Evolutionary conservation across 1,284 basidiomycete genomes (phyloP).

Genomic region (Omphalotus olearius): DNA sequence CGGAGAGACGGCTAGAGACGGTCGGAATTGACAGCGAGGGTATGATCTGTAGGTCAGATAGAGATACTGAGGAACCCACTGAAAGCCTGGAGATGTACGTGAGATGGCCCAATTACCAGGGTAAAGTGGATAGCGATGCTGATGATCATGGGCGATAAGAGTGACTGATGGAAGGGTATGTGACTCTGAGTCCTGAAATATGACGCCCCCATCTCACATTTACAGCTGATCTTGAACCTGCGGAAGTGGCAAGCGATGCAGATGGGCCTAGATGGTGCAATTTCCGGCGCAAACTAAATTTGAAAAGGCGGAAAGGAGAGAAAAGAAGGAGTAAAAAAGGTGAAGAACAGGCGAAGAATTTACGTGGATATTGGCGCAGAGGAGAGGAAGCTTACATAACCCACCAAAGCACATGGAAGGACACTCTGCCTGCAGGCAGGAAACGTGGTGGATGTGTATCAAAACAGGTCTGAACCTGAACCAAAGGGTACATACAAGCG

Average conservation of each 20-base stretch:
- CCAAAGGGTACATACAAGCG: conserved; percentile 35
- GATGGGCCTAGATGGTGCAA: background rate
- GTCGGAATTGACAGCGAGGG: conserved; percentile 6
- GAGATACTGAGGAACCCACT: no score
- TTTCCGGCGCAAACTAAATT: background rate
- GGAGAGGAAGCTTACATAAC: background rate
- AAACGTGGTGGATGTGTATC: conserved; percentile 55
- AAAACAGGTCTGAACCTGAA: conserved; percentile 40
- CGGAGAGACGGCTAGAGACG: no score
- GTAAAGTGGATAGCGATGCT: conserved; percentile 10
- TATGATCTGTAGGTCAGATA: background rate
- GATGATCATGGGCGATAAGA: conserved; percentile 18
- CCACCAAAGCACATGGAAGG: conserved; percentile 1
- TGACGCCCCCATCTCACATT: conserved; percentile 17
- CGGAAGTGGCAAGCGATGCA: background rate
- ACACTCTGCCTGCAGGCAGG: conserved; percentile 60
- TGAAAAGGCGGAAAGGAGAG: background rate
- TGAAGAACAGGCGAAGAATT: conserved; percentile 3
- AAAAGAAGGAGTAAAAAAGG: background rate
- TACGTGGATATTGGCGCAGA: background rate
- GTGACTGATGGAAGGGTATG: conserved; percentile 21
- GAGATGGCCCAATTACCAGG: conserved; percentile 9
- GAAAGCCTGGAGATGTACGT: conserved; percentile 2
- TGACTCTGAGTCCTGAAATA: conserved; percentile 14
- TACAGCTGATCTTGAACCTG: conserved; percentile 5